Percentiles rank a stretch among this genome's conserved stretches.
These are phyloP conservation scores for Apophysomyces sp. DNA, from an alignment of 371 early-diverging fungal species.

Conservation along the genomic window DNA sequence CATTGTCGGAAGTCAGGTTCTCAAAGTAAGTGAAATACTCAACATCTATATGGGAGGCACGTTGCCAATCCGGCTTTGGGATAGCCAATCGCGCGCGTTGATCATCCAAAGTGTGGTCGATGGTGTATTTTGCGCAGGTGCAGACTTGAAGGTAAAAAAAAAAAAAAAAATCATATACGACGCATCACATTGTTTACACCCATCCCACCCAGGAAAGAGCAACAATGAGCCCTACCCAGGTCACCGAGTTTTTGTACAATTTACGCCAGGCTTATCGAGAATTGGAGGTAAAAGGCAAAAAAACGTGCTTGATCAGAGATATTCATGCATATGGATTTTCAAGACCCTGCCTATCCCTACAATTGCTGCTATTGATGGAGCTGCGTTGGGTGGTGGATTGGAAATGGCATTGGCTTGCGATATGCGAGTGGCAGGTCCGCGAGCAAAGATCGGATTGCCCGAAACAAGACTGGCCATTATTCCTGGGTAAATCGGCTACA, in stretches of 20 bases:
- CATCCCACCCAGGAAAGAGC: conserved; percentile 92
- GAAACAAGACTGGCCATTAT: conserved; percentile 97
- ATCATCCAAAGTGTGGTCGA: conserved; percentile 81
- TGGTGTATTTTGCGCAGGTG: conserved; percentile 94
- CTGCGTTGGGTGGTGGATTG: conserved; percentile 94
- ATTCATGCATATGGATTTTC: background rate
- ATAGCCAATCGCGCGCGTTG: conserved; percentile 74
- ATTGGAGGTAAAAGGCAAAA: conserved; percentile 62
- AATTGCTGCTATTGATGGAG: conserved; percentile 94
- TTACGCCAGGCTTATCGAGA: conserved; percentile 80
- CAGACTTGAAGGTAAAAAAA: conserved; percentile 87
- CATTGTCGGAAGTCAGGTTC: conserved; percentile 68
- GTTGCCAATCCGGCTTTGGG: background rate
- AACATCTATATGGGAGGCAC: background rate
- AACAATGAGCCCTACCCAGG: conserved; percentile 81
- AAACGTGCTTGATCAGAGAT: background rate
- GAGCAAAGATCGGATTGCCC: conserved; percentile 86
- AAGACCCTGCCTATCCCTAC: conserved; percentile 90
- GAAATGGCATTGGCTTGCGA: conserved; percentile 95
- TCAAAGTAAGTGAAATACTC: conserved; percentile 39
- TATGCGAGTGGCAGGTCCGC: conserved; percentile 77
- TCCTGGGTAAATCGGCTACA: conserved; percentile 72
- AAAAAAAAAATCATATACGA: too few species aligned
- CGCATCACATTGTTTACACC: too few species aligned
- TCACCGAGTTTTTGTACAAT: conserved; percentile 79